phyloP scores from a whole-genome alignment of 257 asterid genomes.

The Forsythia suspensa region DNA sequence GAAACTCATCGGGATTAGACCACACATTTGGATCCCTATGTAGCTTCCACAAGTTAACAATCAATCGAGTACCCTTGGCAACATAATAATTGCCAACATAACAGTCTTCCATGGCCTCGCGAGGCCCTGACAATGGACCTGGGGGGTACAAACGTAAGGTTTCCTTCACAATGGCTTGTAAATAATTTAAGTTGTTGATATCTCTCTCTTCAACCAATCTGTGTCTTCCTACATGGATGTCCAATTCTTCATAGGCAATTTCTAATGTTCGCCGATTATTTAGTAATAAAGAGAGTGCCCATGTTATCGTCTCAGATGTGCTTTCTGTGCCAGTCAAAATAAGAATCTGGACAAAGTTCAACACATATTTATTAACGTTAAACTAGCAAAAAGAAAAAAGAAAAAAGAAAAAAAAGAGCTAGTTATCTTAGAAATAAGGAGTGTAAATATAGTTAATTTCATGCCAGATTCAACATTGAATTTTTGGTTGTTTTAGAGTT shows the following conservation, averaged over 20 bases:
- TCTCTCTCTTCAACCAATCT: constrained; percentile 59
- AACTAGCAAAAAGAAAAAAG: too few relatives aligned
- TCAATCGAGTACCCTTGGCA: constrained; percentile 50
- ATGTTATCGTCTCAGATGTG: constrained; percentile 51
- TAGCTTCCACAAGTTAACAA: constrained; percentile 53
- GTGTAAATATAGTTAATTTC: too few relatives aligned
- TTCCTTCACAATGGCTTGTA: constrained; percentile 55
- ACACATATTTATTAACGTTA: not conserved
- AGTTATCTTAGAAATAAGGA: too few relatives aligned
- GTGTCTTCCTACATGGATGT: constrained; percentile 33
- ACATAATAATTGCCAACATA: constrained; percentile 25
- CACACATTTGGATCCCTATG: constrained; percentile 55
- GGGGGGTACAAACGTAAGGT: constrained; percentile 67
- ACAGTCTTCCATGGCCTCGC: constrained; percentile 48
- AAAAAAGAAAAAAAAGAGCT: too few relatives aligned
- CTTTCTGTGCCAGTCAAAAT: constrained; percentile 57
- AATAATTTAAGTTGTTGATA: constrained; percentile 37
- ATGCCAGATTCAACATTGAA: too few relatives aligned
- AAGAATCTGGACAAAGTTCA: constrained; percentile 30
- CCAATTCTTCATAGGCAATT: constrained; percentile 45
- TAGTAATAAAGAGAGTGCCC: constrained; percentile 53
- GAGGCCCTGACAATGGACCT: constrained; percentile 60
- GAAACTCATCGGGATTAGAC: constrained; percentile 39
- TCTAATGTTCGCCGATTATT: constrained; percentile 30
- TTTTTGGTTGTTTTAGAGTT: too few relatives aligned